A percentile compares a stretch with the other conserved stretches of the same genome.
Evolutionary conservation across 2,329 filamentous ascomycete species (phyloP).

Genomic region (Fusarium illudens): DNA sequence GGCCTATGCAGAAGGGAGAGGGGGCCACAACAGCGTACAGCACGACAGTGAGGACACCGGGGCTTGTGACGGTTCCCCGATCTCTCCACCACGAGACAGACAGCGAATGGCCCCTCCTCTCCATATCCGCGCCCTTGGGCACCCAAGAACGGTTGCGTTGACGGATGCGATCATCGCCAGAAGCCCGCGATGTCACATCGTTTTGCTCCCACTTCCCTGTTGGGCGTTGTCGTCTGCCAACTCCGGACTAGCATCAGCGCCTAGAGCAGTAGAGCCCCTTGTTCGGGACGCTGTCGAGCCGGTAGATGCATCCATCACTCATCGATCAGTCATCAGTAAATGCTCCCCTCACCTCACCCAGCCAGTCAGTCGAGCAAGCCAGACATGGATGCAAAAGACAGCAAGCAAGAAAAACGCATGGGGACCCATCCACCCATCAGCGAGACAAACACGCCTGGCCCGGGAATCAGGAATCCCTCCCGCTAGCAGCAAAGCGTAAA

Average conservation of each 20-base stretch:
- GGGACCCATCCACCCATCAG: slow-evolving; percentile 1
- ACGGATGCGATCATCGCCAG: slow-evolving; percentile 25
- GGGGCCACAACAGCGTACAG: too few relatives aligned
- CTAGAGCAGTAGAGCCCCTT: slow-evolving; percentile 13
- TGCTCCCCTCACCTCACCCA: slow-evolving; percentile 17
- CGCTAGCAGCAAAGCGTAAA: neutral
- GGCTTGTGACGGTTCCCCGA: slow-evolving; percentile 28
- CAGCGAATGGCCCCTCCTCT: slow-evolving; percentile 3
- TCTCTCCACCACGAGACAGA: slow-evolving; percentile 23
- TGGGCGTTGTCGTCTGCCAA: slow-evolving; percentile 25
- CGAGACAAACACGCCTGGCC: slow-evolving; percentile 1
- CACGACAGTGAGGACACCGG: neutral
- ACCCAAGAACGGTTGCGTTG: slow-evolving; percentile 25
- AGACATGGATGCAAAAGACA: neutral
- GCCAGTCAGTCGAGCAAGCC: neutral
- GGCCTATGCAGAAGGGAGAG: neutral
- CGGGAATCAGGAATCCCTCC: slow-evolving; percentile 13
- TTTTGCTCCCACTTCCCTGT: slow-evolving; percentile 24
- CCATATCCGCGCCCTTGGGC: slow-evolving; percentile 15
- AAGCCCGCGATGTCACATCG: slow-evolving; percentile 24
- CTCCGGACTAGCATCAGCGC: slow-evolving; percentile 21
- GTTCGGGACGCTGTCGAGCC: slow-evolving; percentile 26
- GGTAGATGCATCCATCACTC: slow-evolving; percentile 31
- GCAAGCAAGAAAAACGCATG: neutral
- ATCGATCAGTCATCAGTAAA: slow-evolving; percentile 20